Evolutionary conservation across 441 rosid genomes (phyloP), one percentile per base, ranked within the genome.

Genomic region (Erysimum cheiri): DNA sequence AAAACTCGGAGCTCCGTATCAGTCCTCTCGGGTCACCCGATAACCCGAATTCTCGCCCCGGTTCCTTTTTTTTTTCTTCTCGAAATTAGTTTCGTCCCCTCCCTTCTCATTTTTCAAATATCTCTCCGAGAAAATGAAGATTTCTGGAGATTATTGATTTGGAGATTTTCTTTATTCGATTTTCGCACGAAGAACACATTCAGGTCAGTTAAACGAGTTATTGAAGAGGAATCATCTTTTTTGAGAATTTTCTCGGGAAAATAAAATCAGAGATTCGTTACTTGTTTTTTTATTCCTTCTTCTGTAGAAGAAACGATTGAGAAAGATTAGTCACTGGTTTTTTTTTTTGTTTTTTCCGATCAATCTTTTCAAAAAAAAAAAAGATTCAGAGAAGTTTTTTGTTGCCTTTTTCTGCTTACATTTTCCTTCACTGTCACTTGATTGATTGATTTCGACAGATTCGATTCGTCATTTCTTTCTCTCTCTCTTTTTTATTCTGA

Each of bases 401-500:
- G 10, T 33, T 31, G 33, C 36, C 29, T 47, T 72, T 64, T 47
- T 9, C 67, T 62, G 47, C 2, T 41, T 11, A 8, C 69, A 71
- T 33, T 59, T 29, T 60, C 6, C 8, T 46, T 10, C 8, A 1
- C 37, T 61, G 53, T 74, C 54, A 74, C 54, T 62, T 69, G 78
- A 69, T 48, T 62, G 74, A 75, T 75, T 75, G 75, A 69, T 75
- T 75, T 69, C 8, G 56, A 69, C 66, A 75, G 55, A 75, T 69
- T 63, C 65, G 66, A 63, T 69, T 75, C 64, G 58, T 74, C 78
- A 67, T 55, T 50, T 60, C 46, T 73, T 17, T 62, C 4, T 60
- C 0, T 46, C 1, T 41, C 2, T 17, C 2, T 22, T 22, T 22
- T 22, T 22, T 1, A 1, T 9, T 22, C 14, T 3, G 49, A 39